phyloP scores from a whole-genome alignment of 768 basidiomycete species.

The Amanita polypyramis region DNA sequence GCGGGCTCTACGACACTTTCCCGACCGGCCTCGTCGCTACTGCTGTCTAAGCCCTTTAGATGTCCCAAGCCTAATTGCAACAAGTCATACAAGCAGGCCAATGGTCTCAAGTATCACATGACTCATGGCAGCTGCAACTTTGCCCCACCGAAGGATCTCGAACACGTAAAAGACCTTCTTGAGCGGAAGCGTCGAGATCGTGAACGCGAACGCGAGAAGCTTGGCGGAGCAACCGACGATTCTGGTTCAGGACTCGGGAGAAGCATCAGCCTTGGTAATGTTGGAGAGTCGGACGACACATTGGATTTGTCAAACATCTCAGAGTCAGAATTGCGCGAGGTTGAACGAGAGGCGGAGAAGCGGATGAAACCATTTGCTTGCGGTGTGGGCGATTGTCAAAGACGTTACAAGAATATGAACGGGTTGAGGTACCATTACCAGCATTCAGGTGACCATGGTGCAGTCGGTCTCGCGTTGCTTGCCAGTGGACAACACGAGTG shows the following conservation, averaged over 20 bases:
- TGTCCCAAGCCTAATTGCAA: slow-evolving; percentile 95
- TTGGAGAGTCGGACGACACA: slow-evolving; percentile 11
- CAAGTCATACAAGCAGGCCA: slow-evolving; percentile 94
- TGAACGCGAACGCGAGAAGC: slow-evolving; percentile 17
- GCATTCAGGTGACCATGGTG: slow-evolving; percentile 93
- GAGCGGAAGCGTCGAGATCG: slow-evolving; percentile 40
- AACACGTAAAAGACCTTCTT: slow-evolving; percentile 64
- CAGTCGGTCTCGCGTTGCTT: slow-evolving; percentile 75
- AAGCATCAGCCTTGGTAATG: slow-evolving; percentile 3
- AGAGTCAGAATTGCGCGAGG: slow-evolving; percentile 57
- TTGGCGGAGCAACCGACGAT: slow-evolving; percentile 9
- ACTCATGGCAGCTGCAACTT: slow-evolving; percentile 91
- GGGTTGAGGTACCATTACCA: slow-evolving; percentile 94
- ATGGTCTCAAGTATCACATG: slow-evolving; percentile 91
- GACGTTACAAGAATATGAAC: slow-evolving; percentile 98
- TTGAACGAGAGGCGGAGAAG: slow-evolving; percentile 79
- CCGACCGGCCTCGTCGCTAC: slow-evolving; percentile 41
- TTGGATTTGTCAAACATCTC: slow-evolving; percentile 37
- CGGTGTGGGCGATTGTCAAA: slow-evolving; percentile 74
- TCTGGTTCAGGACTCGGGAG: slow-evolving; percentile 6
- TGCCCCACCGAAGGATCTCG: slow-evolving; percentile 78
- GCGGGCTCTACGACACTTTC: slow-evolving; percentile 14
- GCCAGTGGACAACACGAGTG: slow-evolving; percentile 59
- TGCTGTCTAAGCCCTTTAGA: slow-evolving; percentile 77
- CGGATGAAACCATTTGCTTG: slow-evolving; percentile 81